phyloP scores from a whole-genome alignment of 2,329 filamentous ascomycete genomes.

The Epicoccum nigrum region DNA sequence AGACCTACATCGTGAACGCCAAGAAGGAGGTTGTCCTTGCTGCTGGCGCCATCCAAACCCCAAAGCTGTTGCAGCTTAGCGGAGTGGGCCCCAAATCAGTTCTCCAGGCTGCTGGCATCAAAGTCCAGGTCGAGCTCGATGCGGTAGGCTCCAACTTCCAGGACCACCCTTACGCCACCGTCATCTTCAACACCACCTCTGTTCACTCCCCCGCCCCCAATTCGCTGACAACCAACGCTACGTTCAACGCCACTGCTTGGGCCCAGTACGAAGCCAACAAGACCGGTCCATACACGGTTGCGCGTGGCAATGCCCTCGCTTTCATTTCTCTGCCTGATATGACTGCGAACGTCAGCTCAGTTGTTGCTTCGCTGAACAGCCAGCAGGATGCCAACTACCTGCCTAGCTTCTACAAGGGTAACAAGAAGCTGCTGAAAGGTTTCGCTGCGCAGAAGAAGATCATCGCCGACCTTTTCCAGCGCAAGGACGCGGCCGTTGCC shows the following conservation, averaged over 20 bases:
- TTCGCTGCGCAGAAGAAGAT: slow-evolving; percentile 32
- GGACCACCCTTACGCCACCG: slow-evolving; percentile 34
- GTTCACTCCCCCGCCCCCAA: slow-evolving; percentile 32
- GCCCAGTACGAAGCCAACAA: slow-evolving; percentile 39
- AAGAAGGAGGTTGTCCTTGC: slow-evolving; percentile 64
- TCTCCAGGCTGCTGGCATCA: slow-evolving; percentile 38
- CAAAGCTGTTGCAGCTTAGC: slow-evolving; percentile 56
- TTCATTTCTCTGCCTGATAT: slow-evolving; percentile 36
- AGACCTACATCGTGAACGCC: slow-evolving; percentile 26
- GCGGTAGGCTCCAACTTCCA: slow-evolving; percentile 46
- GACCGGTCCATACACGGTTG: slow-evolving; percentile 40
- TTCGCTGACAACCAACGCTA: slow-evolving; percentile 34
- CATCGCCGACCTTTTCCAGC: slow-evolving; percentile 30
- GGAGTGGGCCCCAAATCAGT: slow-evolving; percentile 39
- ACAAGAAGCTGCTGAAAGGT: slow-evolving; percentile 28
- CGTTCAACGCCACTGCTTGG: slow-evolving; percentile 42
- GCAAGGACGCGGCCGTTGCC: slow-evolving; percentile 29
- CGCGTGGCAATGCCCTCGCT: slow-evolving; percentile 32
- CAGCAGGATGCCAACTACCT: slow-evolving; percentile 34
- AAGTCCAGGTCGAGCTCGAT: slow-evolving; percentile 34
- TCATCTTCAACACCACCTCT: slow-evolving; percentile 31
- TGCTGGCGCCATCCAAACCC: slow-evolving; percentile 62
- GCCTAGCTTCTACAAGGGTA: slow-evolving; percentile 30
- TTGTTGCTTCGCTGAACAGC: slow-evolving; percentile 23
- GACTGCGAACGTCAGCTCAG: slow-evolving; percentile 19